A percentile compares a stretch with the other conserved stretches of the same genome.
These are phyloP conservation scores for Plenodomus lindquistii DNA, from an alignment of 2,329 filamentous ascomycete genomes.

Conservation along the genomic window DNA sequence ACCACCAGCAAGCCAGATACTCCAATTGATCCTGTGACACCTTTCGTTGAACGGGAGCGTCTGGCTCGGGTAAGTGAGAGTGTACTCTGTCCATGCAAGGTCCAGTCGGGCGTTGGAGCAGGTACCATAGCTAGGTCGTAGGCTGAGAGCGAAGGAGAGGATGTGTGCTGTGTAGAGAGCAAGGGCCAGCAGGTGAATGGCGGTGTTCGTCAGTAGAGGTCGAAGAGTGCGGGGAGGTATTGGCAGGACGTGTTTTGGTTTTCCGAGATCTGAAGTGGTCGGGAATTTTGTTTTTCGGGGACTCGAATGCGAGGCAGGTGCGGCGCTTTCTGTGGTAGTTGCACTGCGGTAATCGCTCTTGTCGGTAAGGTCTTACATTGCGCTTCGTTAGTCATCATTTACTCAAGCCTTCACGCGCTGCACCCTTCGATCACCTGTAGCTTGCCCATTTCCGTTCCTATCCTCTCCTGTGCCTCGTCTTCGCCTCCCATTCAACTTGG, in stretches of 20 bases:
- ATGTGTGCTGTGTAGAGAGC: neutral
- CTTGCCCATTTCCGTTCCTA: too few relatives aligned
- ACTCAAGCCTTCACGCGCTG: too few relatives aligned
- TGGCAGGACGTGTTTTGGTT: too few relatives aligned
- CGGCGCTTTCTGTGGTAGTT: too few relatives aligned
- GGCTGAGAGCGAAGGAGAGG: neutral
- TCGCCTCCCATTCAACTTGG: constrained; percentile 1
- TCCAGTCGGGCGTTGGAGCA: neutral
- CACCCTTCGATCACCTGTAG: too few relatives aligned
- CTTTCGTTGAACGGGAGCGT: neutral
- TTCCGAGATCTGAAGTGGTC: too few relatives aligned
- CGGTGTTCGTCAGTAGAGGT: neutral
- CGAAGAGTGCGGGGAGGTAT: neutral
- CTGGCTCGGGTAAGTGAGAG: neutral
- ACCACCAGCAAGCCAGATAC: constrained; percentile 2
- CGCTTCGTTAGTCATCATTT: too few relatives aligned
- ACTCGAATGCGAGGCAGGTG: too few relatives aligned
- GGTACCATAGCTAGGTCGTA: neutral
- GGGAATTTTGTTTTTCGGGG: too few relatives aligned
- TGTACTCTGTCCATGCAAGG: neutral
- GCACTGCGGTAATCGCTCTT: too few relatives aligned
- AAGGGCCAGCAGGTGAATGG: neutral
- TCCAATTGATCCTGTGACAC: constrained; percentile 5
- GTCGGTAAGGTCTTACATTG: too few relatives aligned
- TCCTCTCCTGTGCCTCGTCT: neutral